Evolutionary conservation across 1,139 yeast species (phyloP).

Genomic region (Hemisphaericaspora lyxosophila): DNA sequence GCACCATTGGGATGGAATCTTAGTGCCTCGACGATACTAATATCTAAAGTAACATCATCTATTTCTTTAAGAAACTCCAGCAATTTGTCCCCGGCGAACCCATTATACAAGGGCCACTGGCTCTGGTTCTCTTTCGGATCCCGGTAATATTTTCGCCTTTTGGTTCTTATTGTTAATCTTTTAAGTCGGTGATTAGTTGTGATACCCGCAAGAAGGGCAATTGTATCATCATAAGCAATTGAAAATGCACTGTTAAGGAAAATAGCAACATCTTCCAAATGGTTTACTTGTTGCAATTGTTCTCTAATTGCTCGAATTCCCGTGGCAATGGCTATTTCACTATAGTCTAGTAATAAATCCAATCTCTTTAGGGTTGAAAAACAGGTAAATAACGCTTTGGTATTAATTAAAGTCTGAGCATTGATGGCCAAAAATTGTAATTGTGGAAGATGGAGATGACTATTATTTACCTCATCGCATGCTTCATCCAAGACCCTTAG

Average conservation of each 20-base stretch:
- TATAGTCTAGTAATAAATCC: conserved; percentile 27
- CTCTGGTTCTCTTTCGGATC: conserved; percentile 6
- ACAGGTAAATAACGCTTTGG: conserved; percentile 5
- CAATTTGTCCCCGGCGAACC: conserved; percentile 10
- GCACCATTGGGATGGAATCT: conserved; percentile 9
- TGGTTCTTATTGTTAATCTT: conserved; percentile 17
- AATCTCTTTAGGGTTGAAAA: conserved; percentile 19
- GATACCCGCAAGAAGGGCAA: conserved; percentile 16
- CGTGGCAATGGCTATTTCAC: conserved; percentile 14
- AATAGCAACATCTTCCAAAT: conserved; percentile 9
- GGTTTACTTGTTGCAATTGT: neutral
- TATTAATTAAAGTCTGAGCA: conserved; percentile 17
- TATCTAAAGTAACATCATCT: conserved; percentile 14
- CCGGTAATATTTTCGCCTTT: conserved; percentile 13
- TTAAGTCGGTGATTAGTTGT: conserved; percentile 11
- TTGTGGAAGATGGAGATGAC: conserved; percentile 4
- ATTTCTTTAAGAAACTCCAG: conserved; percentile 10
- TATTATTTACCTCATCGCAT: neutral
- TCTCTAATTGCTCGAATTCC: conserved; percentile 7
- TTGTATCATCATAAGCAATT: conserved; percentile 13
- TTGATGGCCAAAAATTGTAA: conserved; percentile 21
- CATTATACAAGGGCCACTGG: conserved; percentile 12
- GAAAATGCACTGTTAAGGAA: conserved; percentile 11
- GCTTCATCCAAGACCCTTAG: conserved; percentile 25
- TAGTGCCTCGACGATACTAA: conserved; percentile 12